These are phyloP conservation scores for Viola odorata DNA, from an alignment of 345 rosid species.

Conservation along the genomic window DNA sequence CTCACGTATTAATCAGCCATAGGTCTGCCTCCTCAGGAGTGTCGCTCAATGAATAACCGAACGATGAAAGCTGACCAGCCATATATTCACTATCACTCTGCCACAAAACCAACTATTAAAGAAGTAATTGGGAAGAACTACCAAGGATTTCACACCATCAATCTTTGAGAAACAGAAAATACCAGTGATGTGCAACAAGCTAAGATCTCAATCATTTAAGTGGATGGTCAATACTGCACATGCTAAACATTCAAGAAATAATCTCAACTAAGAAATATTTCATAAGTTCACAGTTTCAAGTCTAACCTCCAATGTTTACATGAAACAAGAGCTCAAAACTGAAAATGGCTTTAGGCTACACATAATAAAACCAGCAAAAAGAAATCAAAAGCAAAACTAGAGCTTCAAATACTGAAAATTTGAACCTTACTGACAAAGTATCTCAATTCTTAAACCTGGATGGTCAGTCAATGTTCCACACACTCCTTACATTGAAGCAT, in stretches of 20 bases:
- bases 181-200: too few species aligned
- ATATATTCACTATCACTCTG: conserved; percentile 99
- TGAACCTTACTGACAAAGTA: too few species aligned
- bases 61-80: conserved; percentile 96
- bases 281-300: too few species aligned
- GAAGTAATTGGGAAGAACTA: neutral
- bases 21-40: conserved; percentile 82
- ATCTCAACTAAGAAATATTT: neutral
- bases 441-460: too few species aligned
- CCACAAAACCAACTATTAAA: conserved; percentile 9
- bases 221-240: neutral
- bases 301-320: too few species aligned
- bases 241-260: too few species aligned
- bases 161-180: neutral
- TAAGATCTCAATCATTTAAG: neutral
- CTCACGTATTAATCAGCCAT: conserved; percentile 95
- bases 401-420: too few species aligned
- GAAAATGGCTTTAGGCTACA: neutral
- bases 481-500: too few species aligned
- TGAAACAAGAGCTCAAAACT: neutral
- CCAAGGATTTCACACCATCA: neutral
- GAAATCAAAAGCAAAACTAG: neutral
- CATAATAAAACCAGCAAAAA: neutral
- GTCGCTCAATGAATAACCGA: conserved; percentile 79
- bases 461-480: too few species aligned